Evolutionary conservation across 2,329 filamentous ascomycete genomes (phyloP), one percentile per base, ranked within the genome.

Genomic region (Penicillium sp.): DNA sequence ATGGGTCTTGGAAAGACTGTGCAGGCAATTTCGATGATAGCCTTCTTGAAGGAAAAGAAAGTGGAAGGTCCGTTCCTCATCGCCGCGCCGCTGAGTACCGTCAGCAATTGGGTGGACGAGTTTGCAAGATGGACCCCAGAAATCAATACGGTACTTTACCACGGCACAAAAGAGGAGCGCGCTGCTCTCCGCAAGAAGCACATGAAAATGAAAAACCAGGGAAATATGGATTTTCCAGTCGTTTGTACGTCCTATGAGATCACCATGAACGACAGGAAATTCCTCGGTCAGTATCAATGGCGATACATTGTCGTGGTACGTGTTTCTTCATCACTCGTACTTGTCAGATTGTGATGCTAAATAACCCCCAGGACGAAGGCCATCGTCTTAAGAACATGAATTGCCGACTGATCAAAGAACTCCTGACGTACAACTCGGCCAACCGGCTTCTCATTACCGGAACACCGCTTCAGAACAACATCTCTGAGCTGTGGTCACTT

Each of bases 351-450:
- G 5, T 21, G 8, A 53, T 31, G 32, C 63, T 67, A 58, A 67
- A 53, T 16, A 41, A 43, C 13, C 24, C 22, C 18, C 54, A 89
- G 86, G 93, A 99, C 63, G 94, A 99, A 75, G 94, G 94, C 0
- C 94, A 99, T 69, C 88, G 94, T 1, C 87, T 99, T 81, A 99
- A 99, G 77, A 99, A 99, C 60, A 88, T 96, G 58, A 92, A 97
- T 46, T 95, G 93, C 29, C 89, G 90, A 54, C 80, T 99, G 0
- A 96, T 97, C 59, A 88, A 90, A 45, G 91, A 96, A 61, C 77
- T 99, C 0, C 86, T 94, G 59, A 88, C 88, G 0, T 97, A 97
- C 67, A 87, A 88, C 22, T 97, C 93, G 0, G 91, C 92, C 0
- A 97, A 95, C 39, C 84, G 94, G 52, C 81, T 99, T 0, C 81